phyloP scores from a whole-genome alignment of 768 basidiomycete species.

The Lactarius vividus region DNA sequence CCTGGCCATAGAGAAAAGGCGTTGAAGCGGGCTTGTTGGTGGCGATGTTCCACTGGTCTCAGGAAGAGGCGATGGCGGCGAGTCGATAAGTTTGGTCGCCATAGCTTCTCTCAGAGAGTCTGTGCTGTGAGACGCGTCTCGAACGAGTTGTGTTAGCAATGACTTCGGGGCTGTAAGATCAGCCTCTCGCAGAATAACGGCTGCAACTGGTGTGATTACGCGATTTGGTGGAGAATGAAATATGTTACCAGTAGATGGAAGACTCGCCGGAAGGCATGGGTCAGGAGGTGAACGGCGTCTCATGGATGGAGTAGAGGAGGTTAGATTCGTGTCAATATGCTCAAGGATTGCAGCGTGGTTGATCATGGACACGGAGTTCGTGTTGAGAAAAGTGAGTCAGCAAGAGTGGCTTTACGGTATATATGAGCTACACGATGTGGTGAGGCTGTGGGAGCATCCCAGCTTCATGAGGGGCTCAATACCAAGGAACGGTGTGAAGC shows the following conservation, averaged over 20 bases:
- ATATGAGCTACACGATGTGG: constrained; percentile 9
- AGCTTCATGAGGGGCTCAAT: constrained; percentile 2
- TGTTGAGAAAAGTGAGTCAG: not conserved
- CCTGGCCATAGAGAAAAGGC: constrained; percentile 28
- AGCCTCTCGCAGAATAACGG: constrained; percentile 73
- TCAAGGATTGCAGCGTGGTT: constrained; percentile 24
- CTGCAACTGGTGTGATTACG: constrained; percentile 39
- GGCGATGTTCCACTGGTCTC: constrained; percentile 13
- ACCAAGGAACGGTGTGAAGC: not conserved
- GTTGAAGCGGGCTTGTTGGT: constrained; percentile 22
- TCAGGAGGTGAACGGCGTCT: constrained; percentile 46
- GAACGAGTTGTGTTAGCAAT: constrained; percentile 49
- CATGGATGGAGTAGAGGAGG: not conserved
- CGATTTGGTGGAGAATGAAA: not conserved
- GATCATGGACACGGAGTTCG: constrained; percentile 16
- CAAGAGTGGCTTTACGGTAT: not conserved
- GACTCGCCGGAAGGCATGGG: constrained; percentile 64
- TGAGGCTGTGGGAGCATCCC: constrained; percentile 4
- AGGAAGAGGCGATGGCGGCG: constrained; percentile 30
- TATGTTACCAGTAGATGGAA: constrained; percentile 60
- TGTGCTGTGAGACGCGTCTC: constrained; percentile 33
- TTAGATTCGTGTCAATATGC: constrained; percentile 12
- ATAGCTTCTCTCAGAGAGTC: constrained; percentile 25
- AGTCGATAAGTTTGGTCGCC: constrained; percentile 37
- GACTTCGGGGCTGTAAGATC: constrained; percentile 54